These are phyloP conservation scores for Tetrahymena malaccensis DNA, from an alignment of 73 alveolate genomes.

Conservation along the genomic window DNA sequence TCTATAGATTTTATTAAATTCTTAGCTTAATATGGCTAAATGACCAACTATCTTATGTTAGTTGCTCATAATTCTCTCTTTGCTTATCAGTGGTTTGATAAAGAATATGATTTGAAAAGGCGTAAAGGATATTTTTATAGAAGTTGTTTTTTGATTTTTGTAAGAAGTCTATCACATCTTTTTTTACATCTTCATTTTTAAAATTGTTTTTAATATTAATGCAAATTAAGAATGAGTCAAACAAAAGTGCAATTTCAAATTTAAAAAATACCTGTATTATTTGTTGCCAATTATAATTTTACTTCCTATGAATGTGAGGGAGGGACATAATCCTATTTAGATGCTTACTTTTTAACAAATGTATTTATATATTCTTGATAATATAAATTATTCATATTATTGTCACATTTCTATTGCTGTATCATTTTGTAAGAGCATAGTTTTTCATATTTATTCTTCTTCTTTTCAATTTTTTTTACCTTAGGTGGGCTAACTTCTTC, in stretches of 20 bases:
- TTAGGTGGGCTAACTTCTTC: neutral
- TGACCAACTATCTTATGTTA: neutral
- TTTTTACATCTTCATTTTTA: neutral
- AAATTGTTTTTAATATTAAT: neutral
- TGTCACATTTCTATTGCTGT: neutral
- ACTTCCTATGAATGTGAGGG: neutral
- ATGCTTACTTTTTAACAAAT: neutral
- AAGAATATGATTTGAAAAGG: neutral
- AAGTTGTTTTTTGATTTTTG: neutral
- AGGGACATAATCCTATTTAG: neutral
- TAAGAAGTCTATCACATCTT: neutral
- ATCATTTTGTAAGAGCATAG: neutral
- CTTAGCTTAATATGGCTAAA: neutral
- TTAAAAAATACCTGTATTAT: neutral
- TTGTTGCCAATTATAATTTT: no score
- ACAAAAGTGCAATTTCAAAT: no score
- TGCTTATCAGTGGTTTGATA: neutral
- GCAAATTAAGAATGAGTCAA: neutral
- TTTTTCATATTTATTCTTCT: neutral
- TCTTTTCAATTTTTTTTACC: neutral
- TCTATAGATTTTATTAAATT: neutral
- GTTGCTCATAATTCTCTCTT: neutral
- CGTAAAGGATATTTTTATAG: neutral
- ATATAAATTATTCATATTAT: no score
- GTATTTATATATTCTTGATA: no score